A percentile compares a stretch with the other conserved stretches of the same genome.
phyloP scores from a whole-genome alignment of 768 basidiomycete genomes.

The Clitopilus passeckerianus region DNA sequence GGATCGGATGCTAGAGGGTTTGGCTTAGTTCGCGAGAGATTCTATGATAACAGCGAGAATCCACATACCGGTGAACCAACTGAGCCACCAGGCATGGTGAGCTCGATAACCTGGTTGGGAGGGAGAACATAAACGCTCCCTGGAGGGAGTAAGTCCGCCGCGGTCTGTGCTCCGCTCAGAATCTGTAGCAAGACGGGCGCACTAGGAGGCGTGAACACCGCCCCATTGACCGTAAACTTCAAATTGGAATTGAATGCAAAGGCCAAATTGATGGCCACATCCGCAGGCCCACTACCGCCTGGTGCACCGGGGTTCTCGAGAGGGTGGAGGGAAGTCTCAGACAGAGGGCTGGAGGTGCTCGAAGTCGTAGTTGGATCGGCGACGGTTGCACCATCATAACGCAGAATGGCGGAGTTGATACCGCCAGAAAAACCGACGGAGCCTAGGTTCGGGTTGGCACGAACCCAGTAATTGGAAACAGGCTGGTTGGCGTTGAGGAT shows the following conservation, averaged over 20 bases:
- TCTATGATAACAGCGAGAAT: not conserved
- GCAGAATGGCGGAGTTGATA: conserved; percentile 41
- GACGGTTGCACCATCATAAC: conserved; percentile 35
- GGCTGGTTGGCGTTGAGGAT: conserved; percentile 34
- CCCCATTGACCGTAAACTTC: conserved; percentile 26
- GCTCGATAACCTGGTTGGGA: conserved; percentile 29
- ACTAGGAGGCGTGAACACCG: conserved; percentile 22
- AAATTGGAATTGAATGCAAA: not conserved
- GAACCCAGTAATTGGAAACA: conserved; percentile 49
- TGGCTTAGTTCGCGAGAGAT: conserved; percentile 6
- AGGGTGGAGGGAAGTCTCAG: conserved; percentile 27
- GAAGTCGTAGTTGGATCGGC: conserved; percentile 27
- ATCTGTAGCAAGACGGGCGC: conserved; percentile 42
- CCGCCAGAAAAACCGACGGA: conserved; percentile 23
- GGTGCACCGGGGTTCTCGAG: conserved; percentile 26
- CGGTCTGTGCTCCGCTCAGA: conserved; percentile 27
- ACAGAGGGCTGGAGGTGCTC: conserved; percentile 4
- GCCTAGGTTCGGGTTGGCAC: conserved; percentile 22
- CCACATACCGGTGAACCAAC: conserved; percentile 3
- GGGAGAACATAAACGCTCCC: conserved; percentile 32
- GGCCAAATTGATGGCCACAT: conserved; percentile 1
- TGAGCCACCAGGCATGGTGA: conserved; percentile 23
- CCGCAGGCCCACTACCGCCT: conserved; percentile 9
- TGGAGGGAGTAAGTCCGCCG: conserved; percentile 19
- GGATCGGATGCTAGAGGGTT: conserved; percentile 20